Percentiles rank a stretch among this genome's conserved stretches.
Evolutionary conservation across 1,284 basidiomycete genomes (phyloP).

Genomic region (Sporisorium graminicola): DNA sequence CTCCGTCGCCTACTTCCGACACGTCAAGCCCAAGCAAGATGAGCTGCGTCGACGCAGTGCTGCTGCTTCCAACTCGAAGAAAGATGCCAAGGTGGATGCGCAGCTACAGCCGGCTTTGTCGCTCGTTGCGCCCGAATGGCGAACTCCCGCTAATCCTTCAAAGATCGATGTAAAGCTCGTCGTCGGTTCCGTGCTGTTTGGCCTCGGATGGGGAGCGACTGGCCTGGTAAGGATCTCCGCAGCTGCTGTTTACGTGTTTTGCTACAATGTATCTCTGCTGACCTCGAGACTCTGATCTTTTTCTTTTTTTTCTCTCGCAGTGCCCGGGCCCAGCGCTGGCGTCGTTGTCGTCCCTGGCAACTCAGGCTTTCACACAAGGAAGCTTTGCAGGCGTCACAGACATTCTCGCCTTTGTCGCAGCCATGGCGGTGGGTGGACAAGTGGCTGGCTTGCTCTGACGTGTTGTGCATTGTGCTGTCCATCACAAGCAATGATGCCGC

Average conservation of each 20-base stretch:
- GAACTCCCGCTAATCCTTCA: constrained; percentile 48
- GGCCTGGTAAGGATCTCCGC: constrained; percentile 33
- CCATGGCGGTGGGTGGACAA: constrained; percentile 50
- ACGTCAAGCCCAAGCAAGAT: constrained; percentile 48
- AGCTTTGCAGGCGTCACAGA: constrained; percentile 11
- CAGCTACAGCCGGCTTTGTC: constrained; percentile 23
- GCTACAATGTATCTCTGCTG: background rate
- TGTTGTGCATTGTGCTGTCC: background rate
- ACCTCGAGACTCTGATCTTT: background rate
- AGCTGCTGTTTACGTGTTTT: background rate
- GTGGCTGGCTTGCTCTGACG: constrained; percentile 23
- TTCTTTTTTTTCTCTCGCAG: constrained; percentile 15
- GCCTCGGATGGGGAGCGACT: constrained; percentile 66
- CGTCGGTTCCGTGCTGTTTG: constrained; percentile 62
- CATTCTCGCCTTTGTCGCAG: constrained; percentile 22
- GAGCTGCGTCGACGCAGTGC: constrained; percentile 11
- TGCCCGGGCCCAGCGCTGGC: constrained; percentile 55
- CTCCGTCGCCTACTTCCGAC: constrained; percentile 66
- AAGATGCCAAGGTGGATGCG: constrained; percentile 14
- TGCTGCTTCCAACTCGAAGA: constrained; percentile 9
- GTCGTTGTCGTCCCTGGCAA: constrained; percentile 19
- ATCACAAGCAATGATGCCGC: background rate
- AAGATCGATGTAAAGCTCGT: constrained; percentile 57
- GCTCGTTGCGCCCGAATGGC: constrained; percentile 51
- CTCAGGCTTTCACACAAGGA: constrained; percentile 8